Evolutionary conservation across 768 basidiomycete genomes (phyloP).

Genomic region (Kwoniella pini): DNA sequence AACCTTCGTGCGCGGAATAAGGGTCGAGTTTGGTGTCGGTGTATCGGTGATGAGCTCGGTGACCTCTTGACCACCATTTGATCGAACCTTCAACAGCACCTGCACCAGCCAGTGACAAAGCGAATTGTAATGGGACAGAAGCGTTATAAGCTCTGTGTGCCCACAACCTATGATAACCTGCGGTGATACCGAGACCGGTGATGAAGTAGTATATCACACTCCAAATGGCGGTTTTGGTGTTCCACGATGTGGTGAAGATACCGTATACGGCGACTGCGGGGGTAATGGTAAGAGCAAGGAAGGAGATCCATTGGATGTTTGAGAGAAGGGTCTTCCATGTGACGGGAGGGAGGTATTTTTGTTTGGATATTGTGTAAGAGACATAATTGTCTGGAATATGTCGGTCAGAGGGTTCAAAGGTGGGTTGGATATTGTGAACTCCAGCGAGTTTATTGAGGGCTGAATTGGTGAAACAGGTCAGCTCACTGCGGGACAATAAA

Average conservation of each 20-base stretch:
- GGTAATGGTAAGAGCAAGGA: conserved; percentile 69
- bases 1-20: conserved; percentile 87
- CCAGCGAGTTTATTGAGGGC: conserved; percentile 34
- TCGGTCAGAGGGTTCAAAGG: conserved; percentile 49
- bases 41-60: conserved; percentile 95
- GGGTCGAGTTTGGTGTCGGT: conserved; percentile 97
- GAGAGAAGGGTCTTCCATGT: conserved; percentile 67
- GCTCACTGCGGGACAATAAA: too few relatives aligned
- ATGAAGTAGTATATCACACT: conserved; percentile 72
- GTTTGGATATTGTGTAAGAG: conserved; percentile 68
- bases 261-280: conserved; percentile 76
- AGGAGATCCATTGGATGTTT: conserved; percentile 66
- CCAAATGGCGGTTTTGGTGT: conserved; percentile 74
- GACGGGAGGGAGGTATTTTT: conserved; percentile 69
- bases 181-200: conserved; percentile 73
- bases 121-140: conserved; percentile 76
- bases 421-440: conserved; percentile 43
- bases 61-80: conserved; percentile 98
- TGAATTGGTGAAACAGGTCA: neutral
- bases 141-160: conserved; percentile 96
- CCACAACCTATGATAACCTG: conserved; percentile 95
- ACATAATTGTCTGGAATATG: conserved; percentile 80
- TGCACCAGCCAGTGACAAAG: conserved; percentile 78
- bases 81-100: conserved; percentile 96
- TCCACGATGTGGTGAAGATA: conserved; percentile 62